Base-by-base conservation (phyloP, 192 early-diverging fungal genomes). In the Funneliformis mosseae region DNA sequence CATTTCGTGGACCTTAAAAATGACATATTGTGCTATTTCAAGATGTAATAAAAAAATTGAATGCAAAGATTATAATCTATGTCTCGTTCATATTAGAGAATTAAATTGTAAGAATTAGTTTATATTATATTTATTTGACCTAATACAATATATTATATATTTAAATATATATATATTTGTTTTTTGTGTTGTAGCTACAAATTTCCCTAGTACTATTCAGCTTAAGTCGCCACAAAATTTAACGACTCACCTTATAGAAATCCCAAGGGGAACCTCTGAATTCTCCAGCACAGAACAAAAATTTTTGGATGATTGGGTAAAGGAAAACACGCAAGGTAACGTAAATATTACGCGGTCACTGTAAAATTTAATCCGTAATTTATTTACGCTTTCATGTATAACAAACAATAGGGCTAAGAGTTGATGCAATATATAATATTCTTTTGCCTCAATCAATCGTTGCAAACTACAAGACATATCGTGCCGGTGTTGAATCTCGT, bases 231-330 rank as follows among this genome's bases (percentile, higher is more conserved):
- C 42, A 25, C 1, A 21, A 1, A 12, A 43, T 42, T 41, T 14
- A 21, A 45, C 39, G 5, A 76, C 71, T 1, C n/a, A 76, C 8
- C 33, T 77, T 25, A 46, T 77, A 12, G 21, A 8, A 28, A 8
- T 77, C 3, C 39, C 41, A 45, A 77, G 46, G n/a, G 14, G 14
- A 12, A 27, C 9, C 11, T 1, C 14, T 1, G 61, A 25, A 0
- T 77, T 62, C 66, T 23, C 0, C 28, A 2, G 46, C 10, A 46
- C 27, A 3, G 39, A 62, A 42, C 7, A 62, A 3, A 77, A 27
- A 46, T 77, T 77, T 61, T 77, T 77, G n/a, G 10, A 10, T 12
- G 76, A 77, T 27, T 77, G 76, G 76, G 41, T 46, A 21, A 77
- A 77, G 21, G 18, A 4, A n/a, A 77, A 77, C 43, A 6, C 62